These are phyloP conservation scores for Rosa chinensis DNA, from an alignment of 306 rosid species.

Conservation along the genomic window DNA sequence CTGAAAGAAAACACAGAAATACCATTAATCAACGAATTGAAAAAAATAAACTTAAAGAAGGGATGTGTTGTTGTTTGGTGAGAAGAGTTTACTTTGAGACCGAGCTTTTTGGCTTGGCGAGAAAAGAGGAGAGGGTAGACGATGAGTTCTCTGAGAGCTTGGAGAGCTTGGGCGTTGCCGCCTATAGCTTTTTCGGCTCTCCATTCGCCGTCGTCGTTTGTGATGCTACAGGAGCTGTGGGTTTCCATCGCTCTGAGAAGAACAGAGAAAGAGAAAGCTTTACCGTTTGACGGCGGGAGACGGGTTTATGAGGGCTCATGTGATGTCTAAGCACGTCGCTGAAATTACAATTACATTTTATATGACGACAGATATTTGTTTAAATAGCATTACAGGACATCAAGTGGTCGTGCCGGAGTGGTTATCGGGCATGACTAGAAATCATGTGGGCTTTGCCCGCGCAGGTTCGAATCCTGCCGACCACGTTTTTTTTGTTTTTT, in stretches of 20 bases:
- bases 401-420: slow-evolving; percentile 7
- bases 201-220: slow-evolving; percentile 28
- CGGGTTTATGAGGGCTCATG: neutral
- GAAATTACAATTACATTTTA: too few species aligned
- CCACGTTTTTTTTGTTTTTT: neutral
- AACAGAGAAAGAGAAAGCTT: neutral
- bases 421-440: slow-evolving; percentile 9
- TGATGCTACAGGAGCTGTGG: slow-evolving; percentile 18
- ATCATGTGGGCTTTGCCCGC: slow-evolving; percentile 12
- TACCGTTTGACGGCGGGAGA: neutral
- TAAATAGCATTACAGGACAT: neutral
- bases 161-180: slow-evolving; percentile 70
- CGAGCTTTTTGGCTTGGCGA: slow-evolving; percentile 52
- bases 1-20: slow-evolving; percentile 40
- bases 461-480: slow-evolving; percentile 5
- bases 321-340: neutral
- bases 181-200: slow-evolving; percentile 76
- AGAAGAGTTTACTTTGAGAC: slow-evolving; percentile 54
- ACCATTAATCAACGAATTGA: neutral
- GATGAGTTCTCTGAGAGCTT: slow-evolving; percentile 76
- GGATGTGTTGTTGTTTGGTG: neutral
- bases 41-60: neutral
- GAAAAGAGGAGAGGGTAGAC: slow-evolving; percentile 60
- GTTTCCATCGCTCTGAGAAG: slow-evolving; percentile 32
- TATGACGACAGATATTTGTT: too few species aligned